Evolutionary conservation across 1,284 basidiomycete genomes (phyloP).

Genomic region (Peniophora sp.): DNA sequence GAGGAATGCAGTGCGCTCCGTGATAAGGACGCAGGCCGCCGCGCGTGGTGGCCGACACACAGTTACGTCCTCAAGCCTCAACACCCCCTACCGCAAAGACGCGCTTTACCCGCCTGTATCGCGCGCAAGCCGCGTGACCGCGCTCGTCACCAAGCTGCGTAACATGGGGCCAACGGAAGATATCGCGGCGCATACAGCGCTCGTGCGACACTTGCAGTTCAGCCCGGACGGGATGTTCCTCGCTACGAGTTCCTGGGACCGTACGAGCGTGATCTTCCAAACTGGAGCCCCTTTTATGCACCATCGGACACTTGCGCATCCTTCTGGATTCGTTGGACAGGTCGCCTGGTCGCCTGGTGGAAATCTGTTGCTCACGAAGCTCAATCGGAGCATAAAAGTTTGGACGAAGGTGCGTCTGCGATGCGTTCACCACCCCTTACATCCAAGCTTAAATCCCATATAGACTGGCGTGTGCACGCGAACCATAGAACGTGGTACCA

Average conservation of each 20-base stretch:
- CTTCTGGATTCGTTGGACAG: slow-evolving; percentile 70
- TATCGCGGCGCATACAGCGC: slow-evolving; percentile 52
- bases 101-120: slow-evolving; percentile 8
- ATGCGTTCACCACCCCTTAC: slow-evolving; percentile 3
- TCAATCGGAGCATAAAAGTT: slow-evolving; percentile 63
- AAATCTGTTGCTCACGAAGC: slow-evolving; percentile 54
- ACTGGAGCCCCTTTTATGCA: slow-evolving; percentile 55
- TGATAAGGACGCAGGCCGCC: slow-evolving; percentile 37
- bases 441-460: not conserved
- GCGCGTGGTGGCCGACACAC: slow-evolving; percentile 16
- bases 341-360: slow-evolving; percentile 78
- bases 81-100: slow-evolving; percentile 28
- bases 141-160: slow-evolving; percentile 50
- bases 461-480: slow-evolving; percentile 67
- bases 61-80: slow-evolving; percentile 21
- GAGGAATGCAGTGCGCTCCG: slow-evolving; percentile 33
- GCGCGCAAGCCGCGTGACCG: slow-evolving; percentile 41
- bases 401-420: slow-evolving; percentile 54
- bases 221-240: slow-evolving; percentile 64
- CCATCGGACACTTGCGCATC: slow-evolving; percentile 63
- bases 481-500: slow-evolving; percentile 56
- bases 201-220: slow-evolving; percentile 65
- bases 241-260: slow-evolving; percentile 65
- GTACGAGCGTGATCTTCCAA: slow-evolving; percentile 66
- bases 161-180: slow-evolving; percentile 51